Evolutionary conservation across 129 eudicot genomes (phyloP).

Genomic region (Dittrichia graveolens): DNA sequence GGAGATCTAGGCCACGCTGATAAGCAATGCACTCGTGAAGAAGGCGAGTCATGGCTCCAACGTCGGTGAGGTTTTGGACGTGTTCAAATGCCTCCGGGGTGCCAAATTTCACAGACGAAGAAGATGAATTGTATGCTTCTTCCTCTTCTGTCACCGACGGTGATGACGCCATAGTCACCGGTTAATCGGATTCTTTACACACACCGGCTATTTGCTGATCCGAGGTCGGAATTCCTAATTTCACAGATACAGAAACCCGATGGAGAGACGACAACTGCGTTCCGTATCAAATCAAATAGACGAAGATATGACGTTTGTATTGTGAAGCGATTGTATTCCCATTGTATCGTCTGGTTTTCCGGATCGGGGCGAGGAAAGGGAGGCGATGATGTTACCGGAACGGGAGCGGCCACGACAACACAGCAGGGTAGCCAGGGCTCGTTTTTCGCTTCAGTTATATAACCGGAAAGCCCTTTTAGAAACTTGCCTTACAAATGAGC

Average conservation of each 20-base stretch:
- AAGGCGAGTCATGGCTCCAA: slow-evolving; percentile 68
- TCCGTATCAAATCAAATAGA: too few relatives aligned
- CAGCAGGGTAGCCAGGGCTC: slow-evolving; percentile 21
- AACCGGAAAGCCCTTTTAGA: too few relatives aligned
- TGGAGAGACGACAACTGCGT: neutral
- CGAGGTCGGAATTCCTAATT: neutral
- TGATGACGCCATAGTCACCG: slow-evolving; percentile 22
- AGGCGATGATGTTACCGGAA: slow-evolving; percentile 4
- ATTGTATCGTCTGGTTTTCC: too few relatives aligned
- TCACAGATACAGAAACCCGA: neutral
- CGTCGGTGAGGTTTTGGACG: slow-evolving; percentile 70
- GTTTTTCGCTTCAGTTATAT: neutral
- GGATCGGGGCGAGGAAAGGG: too few relatives aligned
- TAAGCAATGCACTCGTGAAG: slow-evolving; percentile 88
- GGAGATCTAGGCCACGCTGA: slow-evolving; percentile 67
- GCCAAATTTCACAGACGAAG: slow-evolving; percentile 56
- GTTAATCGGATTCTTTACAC: neutral
- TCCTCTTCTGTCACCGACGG: slow-evolving; percentile 20
- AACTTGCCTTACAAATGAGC: neutral
- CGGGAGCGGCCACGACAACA: slow-evolving; percentile 17
- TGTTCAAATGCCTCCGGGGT: slow-evolving; percentile 54
- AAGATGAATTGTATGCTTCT: slow-evolving; percentile 20
- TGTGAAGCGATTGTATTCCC: too few relatives aligned
- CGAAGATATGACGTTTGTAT: too few relatives aligned
- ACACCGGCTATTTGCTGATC: neutral